Percentiles rank a stretch among this genome's conserved stretches.
Conservation (phyloP, 2,329 filamentous ascomycete species). For the Trichoderma sp. region DNA sequence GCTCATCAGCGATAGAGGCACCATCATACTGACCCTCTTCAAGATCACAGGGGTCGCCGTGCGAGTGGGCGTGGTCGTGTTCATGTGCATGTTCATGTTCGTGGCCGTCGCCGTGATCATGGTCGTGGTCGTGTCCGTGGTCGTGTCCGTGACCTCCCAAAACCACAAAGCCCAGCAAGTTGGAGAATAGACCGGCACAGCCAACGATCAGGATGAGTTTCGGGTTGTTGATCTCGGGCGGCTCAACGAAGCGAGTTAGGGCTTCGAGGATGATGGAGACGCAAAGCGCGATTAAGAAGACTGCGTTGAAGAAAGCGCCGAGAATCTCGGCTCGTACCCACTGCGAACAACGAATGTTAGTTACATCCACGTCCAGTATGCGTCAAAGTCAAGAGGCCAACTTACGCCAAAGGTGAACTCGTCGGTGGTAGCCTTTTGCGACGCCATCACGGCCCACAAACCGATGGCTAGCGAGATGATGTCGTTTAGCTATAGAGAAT, state of each 20-base stretch:
- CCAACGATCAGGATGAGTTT: conserved; percentile 87
- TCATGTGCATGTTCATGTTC: conserved; percentile 41
- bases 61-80: conserved; percentile 35
- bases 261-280: conserved; percentile 96
- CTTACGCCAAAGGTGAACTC: conserved; percentile 91
- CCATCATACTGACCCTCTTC: conserved; percentile 52
- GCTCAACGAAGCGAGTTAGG: conserved; percentile 85
- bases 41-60: conserved; percentile 36
- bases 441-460: conserved; percentile 90
- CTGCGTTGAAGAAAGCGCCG: conserved; percentile 93
- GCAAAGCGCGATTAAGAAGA: conserved; percentile 94
- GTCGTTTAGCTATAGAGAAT: conserved; percentile 72
- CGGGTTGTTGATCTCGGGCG: conserved; percentile 81
- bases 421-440: conserved; percentile 79
- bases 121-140: conserved; percentile 79
- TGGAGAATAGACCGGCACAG: conserved; percentile 79
- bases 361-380: not conserved
- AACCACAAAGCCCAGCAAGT: conserved; percentile 82
- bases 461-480: conserved; percentile 91
- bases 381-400: conserved; percentile 21
- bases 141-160: conserved; percentile 78
- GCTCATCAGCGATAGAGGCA: conserved; percentile 50
- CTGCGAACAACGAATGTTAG: conserved; percentile 43
- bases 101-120: conserved; percentile 49
- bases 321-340: conserved; percentile 97